Percentiles rank a stretch among this genome's conserved stretches.
phyloP scores from a whole-genome alignment of 805 yeast genomes.

The Saturnispora quitensis region DNA sequence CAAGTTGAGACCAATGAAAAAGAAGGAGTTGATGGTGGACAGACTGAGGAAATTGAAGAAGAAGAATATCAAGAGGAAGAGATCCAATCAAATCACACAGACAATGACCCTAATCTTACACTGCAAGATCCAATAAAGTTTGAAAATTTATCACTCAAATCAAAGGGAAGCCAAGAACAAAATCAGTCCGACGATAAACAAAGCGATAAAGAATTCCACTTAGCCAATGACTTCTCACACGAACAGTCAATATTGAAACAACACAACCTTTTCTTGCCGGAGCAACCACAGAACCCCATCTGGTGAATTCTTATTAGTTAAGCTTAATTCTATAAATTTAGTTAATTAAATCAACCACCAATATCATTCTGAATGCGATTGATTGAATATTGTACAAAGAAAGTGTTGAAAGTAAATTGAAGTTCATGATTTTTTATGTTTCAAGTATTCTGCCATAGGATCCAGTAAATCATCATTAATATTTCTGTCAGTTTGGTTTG shows the following conservation, averaged over 20 bases:
- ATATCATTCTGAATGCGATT: not conserved
- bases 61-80: not conserved
- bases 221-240: not conserved
- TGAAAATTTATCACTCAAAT: not conserved
- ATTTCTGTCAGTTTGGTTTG: not conserved
- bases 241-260: not conserved
- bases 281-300: constrained; percentile 2
- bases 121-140: constrained; percentile 7
- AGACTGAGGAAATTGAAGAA: constrained; percentile 4
- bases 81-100: no score
- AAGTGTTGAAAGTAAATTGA: not conserved
- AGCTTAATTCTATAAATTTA: not conserved
- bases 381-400: not conserved
- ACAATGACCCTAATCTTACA: not conserved
- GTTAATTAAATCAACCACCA: not conserved
- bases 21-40: not conserved
- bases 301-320: not conserved
- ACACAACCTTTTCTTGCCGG: not conserved
- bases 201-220: not conserved
- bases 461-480: constrained; percentile 2
- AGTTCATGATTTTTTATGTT: not conserved
- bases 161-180: not conserved
- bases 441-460: constrained; percentile 5
- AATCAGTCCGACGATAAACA: not conserved
- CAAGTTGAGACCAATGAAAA: not conserved